These are phyloP conservation scores for Blepharisma undulans DNA, from an alignment of 169 alveolate genomes.

Conservation along the genomic window DNA sequence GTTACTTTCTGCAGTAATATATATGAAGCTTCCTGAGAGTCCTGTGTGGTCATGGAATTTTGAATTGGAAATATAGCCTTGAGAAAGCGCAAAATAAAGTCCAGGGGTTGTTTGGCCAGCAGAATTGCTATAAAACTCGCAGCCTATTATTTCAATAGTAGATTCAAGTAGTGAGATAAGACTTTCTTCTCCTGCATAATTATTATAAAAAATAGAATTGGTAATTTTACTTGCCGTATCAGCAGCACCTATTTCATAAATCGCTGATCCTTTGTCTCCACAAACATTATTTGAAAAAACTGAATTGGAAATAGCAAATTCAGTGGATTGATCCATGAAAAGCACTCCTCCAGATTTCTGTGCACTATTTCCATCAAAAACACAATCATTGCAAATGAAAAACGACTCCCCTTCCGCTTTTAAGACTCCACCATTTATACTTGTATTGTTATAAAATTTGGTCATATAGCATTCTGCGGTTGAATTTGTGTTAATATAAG, in stretches of 20 bases:
- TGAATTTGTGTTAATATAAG: neutral
- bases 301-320: neutral
- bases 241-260: neutral
- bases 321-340: neutral
- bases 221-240: neutral
- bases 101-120: neutral
- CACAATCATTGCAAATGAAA: neutral
- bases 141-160: neutral
- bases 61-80: constrained; percentile 6
- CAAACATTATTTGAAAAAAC: neutral
- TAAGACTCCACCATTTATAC: neutral
- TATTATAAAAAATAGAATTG: neutral
- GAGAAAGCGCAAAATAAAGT: neutral
- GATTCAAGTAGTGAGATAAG: neutral
- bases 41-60: constrained; percentile 7
- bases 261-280: neutral
- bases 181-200: neutral
- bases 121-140: neutral
- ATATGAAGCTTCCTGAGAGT: neutral
- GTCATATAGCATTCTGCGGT: neutral
- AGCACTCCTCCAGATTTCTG: neutral
- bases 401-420: neutral
- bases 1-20: neutral
- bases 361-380: neutral
- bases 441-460: neutral